A percentile compares a stretch with the other conserved stretches of the same genome.
These are phyloP conservation scores for Dendrocalamus latiflorus DNA, from an alignment of 202 grass and related monocot genomes.

Conservation along the genomic window DNA sequence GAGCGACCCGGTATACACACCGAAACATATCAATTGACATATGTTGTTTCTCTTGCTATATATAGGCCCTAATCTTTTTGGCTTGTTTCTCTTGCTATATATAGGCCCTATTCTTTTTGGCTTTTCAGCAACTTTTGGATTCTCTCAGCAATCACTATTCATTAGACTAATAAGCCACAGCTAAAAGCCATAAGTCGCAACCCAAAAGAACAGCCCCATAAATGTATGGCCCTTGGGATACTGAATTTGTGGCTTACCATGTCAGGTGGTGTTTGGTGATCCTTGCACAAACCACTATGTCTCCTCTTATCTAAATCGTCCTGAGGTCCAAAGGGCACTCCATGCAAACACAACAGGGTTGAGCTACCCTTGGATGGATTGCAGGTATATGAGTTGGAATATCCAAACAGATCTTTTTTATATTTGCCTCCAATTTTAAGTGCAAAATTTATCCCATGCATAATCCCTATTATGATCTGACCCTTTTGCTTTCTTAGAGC, in stretches of 20 bases:
- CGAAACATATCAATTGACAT: slow-evolving; percentile 9
- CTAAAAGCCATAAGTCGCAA: too few relatives aligned
- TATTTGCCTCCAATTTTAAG: slow-evolving; percentile 29
- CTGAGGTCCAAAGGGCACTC: too few relatives aligned
- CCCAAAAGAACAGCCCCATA: neutral
- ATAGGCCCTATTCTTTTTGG: neutral
- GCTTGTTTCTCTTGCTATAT: too few relatives aligned
- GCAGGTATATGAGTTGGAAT: slow-evolving; percentile 47
- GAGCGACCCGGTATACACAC: slow-evolving; percentile 38
- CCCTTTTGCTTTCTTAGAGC: slow-evolving; percentile 16
- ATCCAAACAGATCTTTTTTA: slow-evolving; percentile 2
- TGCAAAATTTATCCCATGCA: neutral
- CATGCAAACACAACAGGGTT: slow-evolving; percentile 50
- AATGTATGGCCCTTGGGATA: too few relatives aligned
- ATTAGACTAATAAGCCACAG: too few relatives aligned
- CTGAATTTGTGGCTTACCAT: too few relatives aligned
- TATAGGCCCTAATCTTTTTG: too few relatives aligned
- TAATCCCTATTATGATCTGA: neutral
- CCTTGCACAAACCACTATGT: slow-evolving; percentile 55
- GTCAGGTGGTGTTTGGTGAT: too few relatives aligned
- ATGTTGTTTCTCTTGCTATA: slow-evolving; percentile 6
- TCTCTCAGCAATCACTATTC: too few relatives aligned
- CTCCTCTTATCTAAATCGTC: slow-evolving; percentile 51
- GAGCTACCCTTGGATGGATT: slow-evolving; percentile 47
- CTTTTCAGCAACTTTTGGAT: too few relatives aligned